Percentiles rank a stretch among this genome's conserved stretches.
phyloP scores from a whole-genome alignment of 495 filamentous ascomycete species.

The Trypethelium eluteriae region DNA sequence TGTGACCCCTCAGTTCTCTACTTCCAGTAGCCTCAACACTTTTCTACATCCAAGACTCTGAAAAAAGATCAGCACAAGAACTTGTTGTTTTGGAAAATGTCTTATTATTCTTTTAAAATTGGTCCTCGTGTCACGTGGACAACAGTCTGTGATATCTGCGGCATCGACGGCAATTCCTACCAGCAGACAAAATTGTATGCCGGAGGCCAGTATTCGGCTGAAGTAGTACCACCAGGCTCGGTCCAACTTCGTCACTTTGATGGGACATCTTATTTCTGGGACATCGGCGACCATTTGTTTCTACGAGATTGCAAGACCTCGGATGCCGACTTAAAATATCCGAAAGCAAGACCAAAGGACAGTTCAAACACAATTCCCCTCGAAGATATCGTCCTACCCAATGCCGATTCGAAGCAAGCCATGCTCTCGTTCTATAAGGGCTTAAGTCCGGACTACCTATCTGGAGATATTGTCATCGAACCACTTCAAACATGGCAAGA shows the following conservation, averaged over 20 bases:
- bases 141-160: no score
- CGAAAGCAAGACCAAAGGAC: background rate
- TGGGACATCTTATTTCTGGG: background rate
- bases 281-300: constrained; percentile 3
- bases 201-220: no score
- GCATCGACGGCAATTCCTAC: no score
- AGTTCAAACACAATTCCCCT: background rate
- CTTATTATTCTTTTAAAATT: no score
- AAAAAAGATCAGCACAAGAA: no score
- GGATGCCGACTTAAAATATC: background rate
- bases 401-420: background rate
- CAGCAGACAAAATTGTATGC: no score
- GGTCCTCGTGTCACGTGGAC: no score
- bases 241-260: background rate
- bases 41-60: no score
- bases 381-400: background rate
- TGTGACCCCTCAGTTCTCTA: no score
- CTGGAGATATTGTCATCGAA: background rate
- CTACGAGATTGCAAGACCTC: background rate
- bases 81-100: no score
- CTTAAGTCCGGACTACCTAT: background rate
- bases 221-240: no score
- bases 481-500: background rate
- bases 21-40: no score
- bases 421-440: background rate